phyloP scores from a whole-genome alignment of 2,329 filamentous ascomycete species.

The Fusarium udum region DNA sequence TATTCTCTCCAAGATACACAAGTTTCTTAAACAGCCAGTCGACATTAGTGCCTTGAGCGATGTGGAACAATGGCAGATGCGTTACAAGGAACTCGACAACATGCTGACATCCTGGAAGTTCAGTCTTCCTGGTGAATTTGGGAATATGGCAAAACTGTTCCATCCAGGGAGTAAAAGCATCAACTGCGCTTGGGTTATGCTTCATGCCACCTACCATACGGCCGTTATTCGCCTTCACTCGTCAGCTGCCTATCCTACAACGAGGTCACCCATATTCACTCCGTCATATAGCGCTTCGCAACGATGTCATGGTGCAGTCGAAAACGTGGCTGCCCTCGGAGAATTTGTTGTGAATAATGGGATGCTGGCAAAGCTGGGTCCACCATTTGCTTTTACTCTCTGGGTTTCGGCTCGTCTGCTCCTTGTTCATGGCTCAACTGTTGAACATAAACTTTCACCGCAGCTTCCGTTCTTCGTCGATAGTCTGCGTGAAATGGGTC shows the following conservation, averaged over 20 bases:
- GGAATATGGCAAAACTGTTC: slow-evolving; percentile 83
- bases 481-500: slow-evolving; percentile 80
- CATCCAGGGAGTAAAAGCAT: slow-evolving; percentile 74
- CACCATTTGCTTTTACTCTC: slow-evolving; percentile 89
- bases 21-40: slow-evolving; percentile 87
- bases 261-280: slow-evolving; percentile 86
- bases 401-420: slow-evolving; percentile 91
- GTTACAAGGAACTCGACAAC: slow-evolving; percentile 85
- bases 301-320: slow-evolving; percentile 82
- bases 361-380: slow-evolving; percentile 82
- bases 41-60: slow-evolving; percentile 86
- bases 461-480: slow-evolving; percentile 86
- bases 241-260: slow-evolving; percentile 91
- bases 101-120: slow-evolving; percentile 86
- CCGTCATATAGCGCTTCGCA: slow-evolving; percentile 88
- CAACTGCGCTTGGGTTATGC: slow-evolving; percentile 88
- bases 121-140: slow-evolving; percentile 82
- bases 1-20: slow-evolving; percentile 86
- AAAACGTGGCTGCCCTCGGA: slow-evolving; percentile 80
- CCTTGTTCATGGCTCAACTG: slow-evolving; percentile 89
- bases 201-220: slow-evolving; percentile 90
- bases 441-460: slow-evolving; percentile 82
- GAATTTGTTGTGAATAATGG: slow-evolving; percentile 80
- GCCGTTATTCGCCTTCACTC: slow-evolving; percentile 91
- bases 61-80: slow-evolving; percentile 88